These are phyloP conservation scores for Begonia peltatifolia DNA, from an alignment of 306 rosid species.

Conservation along the genomic window DNA sequence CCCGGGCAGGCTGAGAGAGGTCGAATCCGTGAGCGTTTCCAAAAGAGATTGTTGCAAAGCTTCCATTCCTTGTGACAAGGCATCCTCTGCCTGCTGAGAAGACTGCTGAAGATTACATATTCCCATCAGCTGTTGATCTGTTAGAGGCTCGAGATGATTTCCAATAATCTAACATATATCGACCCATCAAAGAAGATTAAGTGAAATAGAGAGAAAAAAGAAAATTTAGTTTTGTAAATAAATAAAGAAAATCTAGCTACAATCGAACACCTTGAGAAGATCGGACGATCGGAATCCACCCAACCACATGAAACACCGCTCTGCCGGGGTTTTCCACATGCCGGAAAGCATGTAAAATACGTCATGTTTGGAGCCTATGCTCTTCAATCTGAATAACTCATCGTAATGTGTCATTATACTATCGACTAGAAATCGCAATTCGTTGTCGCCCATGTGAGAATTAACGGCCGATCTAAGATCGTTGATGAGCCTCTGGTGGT, in stretches of 20 bases:
- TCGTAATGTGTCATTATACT: conserved; percentile 57
- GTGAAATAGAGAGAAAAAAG: not conserved
- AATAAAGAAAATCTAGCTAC: no score
- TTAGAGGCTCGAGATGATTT: conserved; percentile 65
- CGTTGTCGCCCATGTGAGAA: conserved; percentile 51
- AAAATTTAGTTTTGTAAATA: not conserved
- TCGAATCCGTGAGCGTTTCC: conserved; percentile 47
- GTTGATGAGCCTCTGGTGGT: conserved; percentile 48
- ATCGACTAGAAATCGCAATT: conserved; percentile 52
- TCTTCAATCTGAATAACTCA: conserved; percentile 55
- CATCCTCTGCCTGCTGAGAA: conserved; percentile 86
- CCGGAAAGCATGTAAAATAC: conserved; percentile 87
- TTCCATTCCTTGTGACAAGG: conserved; percentile 85
- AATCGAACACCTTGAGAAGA: conserved; percentile 49
- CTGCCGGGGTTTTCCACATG: conserved; percentile 80
- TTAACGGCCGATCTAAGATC: conserved; percentile 53
- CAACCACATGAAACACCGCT: conserved; percentile 88
- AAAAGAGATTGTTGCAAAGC: conserved; percentile 76
- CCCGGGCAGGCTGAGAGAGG: conserved; percentile 21
- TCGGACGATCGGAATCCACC: conserved; percentile 88
- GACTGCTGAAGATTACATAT: conserved; percentile 72
- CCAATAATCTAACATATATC: conserved; percentile 41
- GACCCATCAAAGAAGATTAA: not conserved
- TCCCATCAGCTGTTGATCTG: conserved; percentile 66
- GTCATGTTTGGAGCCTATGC: conserved; percentile 58